Evolutionary conservation across 2,329 filamentous ascomycete species (phyloP), one percentile per base, ranked within the genome.

Genomic region (Alternaria postmessia): DNA sequence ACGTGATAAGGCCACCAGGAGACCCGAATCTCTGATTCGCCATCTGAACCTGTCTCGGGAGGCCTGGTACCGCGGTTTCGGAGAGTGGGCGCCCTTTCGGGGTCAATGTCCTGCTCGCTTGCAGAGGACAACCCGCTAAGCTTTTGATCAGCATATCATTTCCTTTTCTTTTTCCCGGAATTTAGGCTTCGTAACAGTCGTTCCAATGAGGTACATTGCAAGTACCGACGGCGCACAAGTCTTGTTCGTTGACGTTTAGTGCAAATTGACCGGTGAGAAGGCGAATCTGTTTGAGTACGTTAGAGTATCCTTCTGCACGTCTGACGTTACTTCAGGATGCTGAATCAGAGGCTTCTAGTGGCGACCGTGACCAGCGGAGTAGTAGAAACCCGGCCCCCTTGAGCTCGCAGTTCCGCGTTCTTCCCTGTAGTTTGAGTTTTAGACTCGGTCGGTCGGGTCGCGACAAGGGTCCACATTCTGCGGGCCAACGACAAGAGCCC

Each of bases 1-100:
- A 32, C 16, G 41, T 44, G 14, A 51, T 28, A 42, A 32, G 51
- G 38, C 26, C 26, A 16, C 38, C 38, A 43, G 36, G n/a, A 51
- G 20, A 56, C 30, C 24, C 18, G 14, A 1, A n/a, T 28, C 7
- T 11, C 34, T 28, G 22, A 54, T 54, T 54, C 20, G 52, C 22
- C 32, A 49, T 36, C 18, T 36, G 12, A 24, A 18, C 30, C 30
- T 28, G 18, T 16, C 39, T 44, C 28, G 28, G 42, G 34, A n/a
- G 9, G 14, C 52, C 52, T n/a, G 49, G 54, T 57, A 32, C 54
- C 54, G 20, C 42, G 46, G 38, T 57, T 52, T 44, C 39, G 54
- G 53, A 14, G 34, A 41, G 22, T 34, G 54, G 44, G 9, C 28
- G 28, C 46, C 20, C 20, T 36, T 54, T 54, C 12, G 22, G 52